phyloP scores from a whole-genome alignment of 352 stramenopile genomes.

The Blastocystis sp. region DNA sequence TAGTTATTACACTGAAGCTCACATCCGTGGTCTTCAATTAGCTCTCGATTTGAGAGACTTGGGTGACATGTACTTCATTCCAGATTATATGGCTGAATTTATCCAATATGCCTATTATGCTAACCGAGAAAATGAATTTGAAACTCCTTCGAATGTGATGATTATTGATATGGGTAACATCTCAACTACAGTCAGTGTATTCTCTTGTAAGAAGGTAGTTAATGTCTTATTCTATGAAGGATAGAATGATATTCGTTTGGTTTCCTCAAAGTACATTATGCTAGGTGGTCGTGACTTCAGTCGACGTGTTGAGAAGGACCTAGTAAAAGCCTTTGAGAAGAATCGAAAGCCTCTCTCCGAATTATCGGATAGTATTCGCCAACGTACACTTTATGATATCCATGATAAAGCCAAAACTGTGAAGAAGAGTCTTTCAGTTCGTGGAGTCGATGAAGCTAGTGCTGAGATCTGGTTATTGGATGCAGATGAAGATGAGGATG shows the following conservation, averaged over 20 bases:
- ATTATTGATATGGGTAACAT: slow-evolving; percentile 33
- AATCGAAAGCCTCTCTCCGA: not conserved
- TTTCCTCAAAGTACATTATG: not conserved
- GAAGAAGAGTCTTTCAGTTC: slow-evolving; percentile 2
- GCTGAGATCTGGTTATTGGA: not conserved
- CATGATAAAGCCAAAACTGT: not conserved
- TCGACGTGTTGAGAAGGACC: not conserved
- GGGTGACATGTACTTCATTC: slow-evolving; percentile 4
- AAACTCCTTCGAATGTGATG: not conserved
- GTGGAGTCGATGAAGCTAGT: not conserved
- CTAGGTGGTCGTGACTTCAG: slow-evolving; percentile 26
- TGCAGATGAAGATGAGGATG: not conserved
- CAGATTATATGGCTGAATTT: not conserved
- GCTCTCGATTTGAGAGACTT: not conserved
- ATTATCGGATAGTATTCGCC: not conserved
- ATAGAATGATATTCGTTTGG: not conserved
- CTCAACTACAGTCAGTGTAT: not conserved
- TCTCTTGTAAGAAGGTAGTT: slow-evolving; percentile 5
- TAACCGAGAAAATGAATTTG: not conserved
- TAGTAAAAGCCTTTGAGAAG: not conserved
- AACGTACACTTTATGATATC: not conserved
- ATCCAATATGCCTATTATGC: not conserved
- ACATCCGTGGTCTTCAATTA: slow-evolving; percentile 23
- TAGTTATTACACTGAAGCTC: not conserved
- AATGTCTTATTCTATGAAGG: not conserved